Evolutionary conservation across 495 filamentous ascomycete species (phyloP).

Genomic region (Trichoderma virens): DNA sequence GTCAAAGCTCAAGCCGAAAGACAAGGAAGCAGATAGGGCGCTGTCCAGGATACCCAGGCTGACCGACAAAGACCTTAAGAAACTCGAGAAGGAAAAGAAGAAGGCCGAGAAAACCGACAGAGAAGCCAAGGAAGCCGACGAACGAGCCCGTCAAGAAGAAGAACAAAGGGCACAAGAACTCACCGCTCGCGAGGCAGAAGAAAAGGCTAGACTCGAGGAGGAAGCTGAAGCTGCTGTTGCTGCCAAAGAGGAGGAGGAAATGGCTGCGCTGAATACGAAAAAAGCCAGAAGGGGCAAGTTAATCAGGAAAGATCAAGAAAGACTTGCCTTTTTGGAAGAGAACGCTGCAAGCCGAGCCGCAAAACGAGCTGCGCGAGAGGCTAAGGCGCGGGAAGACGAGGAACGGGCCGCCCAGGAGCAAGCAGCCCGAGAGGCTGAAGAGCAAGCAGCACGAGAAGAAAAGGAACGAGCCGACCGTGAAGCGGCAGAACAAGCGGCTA

Average conservation of each 20-base stretch:
- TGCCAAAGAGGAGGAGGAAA: constrained; percentile 25
- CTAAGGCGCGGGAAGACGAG: constrained; percentile 14
- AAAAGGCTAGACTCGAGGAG: constrained; percentile 12
- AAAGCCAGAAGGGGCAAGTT: constrained; percentile 19
- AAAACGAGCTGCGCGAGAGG: constrained; percentile 22
- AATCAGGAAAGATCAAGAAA: constrained; percentile 26
- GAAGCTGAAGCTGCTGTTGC: constrained; percentile 19
- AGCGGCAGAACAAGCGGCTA: constrained; percentile 14
- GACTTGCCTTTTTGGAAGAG: constrained; percentile 28
- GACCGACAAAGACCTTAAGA: constrained; percentile 24
- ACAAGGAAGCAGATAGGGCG: constrained; percentile 20
- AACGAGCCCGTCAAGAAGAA: constrained; percentile 23
- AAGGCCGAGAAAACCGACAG: constrained; percentile 31
- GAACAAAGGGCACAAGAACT: constrained; percentile 30
- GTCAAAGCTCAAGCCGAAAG: constrained; percentile 13
- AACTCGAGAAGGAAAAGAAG: constrained; percentile 25
- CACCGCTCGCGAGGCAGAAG: constrained; percentile 16
- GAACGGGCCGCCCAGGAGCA: constrained; percentile 19
- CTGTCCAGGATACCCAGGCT: constrained; percentile 24
- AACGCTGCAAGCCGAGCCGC: constrained; percentile 23
- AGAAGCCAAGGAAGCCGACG: constrained; percentile 25
- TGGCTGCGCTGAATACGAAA: constrained; percentile 21
- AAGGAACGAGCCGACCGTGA: constrained; percentile 14
- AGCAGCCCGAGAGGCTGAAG: constrained; percentile 15
- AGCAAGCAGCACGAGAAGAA: constrained; percentile 16